Conservation (phyloP, 2,329 filamentous ascomycete genomes). For the Penicillium sp. region DNA sequence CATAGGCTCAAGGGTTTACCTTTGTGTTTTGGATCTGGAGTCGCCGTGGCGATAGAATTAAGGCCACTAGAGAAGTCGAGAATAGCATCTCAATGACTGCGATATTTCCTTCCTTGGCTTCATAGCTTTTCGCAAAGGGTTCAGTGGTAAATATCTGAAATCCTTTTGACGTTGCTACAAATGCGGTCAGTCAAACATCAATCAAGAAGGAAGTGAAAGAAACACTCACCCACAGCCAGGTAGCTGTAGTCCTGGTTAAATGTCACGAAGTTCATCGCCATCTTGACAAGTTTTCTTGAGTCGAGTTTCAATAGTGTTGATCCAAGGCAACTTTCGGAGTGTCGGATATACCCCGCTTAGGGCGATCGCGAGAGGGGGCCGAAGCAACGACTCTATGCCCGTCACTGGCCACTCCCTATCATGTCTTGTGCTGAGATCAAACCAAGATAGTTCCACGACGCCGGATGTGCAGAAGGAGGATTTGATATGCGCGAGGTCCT, state of each 20-base stretch:
- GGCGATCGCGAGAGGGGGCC: conserved; percentile 8
- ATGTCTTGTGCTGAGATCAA: conserved; percentile 10
- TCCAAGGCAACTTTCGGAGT: conserved; percentile 16
- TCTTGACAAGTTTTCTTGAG: conserved; percentile 39
- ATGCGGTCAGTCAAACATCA: conserved; percentile 17
- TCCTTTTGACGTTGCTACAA: conserved; percentile 80
- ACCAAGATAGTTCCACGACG: background rate
- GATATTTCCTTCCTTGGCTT: conserved; percentile 91
- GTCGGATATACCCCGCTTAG: conserved; percentile 22
- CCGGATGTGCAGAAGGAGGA: conserved; percentile 4
- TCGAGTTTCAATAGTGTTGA: conserved; percentile 11
- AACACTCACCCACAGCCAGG: conserved; percentile 78
- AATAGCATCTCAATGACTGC: conserved; percentile 98
- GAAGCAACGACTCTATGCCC: conserved; percentile 22
- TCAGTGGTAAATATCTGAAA: conserved; percentile 97
- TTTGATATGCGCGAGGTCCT: conserved; percentile 11
- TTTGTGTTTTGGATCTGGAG: conserved; percentile 98
- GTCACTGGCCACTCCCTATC: conserved; percentile 19
- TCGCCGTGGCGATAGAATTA: conserved; percentile 87
- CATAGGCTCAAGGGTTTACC: conserved; percentile 48
- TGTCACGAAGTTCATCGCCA: conserved; percentile 94
- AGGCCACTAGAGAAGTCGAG: conserved; percentile 91
- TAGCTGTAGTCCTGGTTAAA: conserved; percentile 99
- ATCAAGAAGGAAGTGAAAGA: background rate
- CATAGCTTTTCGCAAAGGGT: conserved; percentile 92